A percentile compares a stretch with the other conserved stretches of the same genome.
These are phyloP conservation scores for Goffeauzyma gilvescens DNA, from an alignment of 768 basidiomycete genomes.

Conservation along the genomic window DNA sequence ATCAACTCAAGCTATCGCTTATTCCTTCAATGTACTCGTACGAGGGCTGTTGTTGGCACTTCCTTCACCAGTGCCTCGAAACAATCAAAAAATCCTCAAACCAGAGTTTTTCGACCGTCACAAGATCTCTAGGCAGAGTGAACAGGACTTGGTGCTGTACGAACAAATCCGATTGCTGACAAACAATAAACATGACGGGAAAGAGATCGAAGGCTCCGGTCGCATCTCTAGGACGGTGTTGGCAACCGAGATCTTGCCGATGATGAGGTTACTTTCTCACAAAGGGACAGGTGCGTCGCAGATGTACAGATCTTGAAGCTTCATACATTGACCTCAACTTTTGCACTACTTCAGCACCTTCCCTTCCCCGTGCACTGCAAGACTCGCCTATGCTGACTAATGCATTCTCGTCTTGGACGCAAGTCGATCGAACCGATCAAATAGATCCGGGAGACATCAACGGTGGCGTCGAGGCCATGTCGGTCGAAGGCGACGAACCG, in stretches of 20 bases:
- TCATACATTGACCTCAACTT: background rate
- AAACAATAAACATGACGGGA: conserved; percentile 10
- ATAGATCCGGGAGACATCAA: background rate
- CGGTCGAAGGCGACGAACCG: background rate
- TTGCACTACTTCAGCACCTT: background rate
- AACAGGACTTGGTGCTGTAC: conserved; percentile 13
- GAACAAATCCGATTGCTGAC: conserved; percentile 11
- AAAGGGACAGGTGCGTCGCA: conserved; percentile 13
- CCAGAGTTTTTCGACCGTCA: conserved; percentile 47
- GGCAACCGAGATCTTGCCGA: conserved; percentile 22
- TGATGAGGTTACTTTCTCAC: conserved; percentile 12
- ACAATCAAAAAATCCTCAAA: conserved; percentile 60
- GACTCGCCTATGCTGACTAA: background rate
- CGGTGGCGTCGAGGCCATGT: background rate
- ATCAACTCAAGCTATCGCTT: conserved; percentile 32
- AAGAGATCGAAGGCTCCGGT: conserved; percentile 8
- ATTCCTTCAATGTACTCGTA: conserved; percentile 66
- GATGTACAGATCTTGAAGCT: background rate
- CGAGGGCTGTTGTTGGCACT: conserved; percentile 72
- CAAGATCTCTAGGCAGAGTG: conserved; percentile 16
- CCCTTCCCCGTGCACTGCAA: background rate
- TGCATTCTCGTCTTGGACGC: background rate
- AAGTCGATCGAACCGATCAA: background rate
- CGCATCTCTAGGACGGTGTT: conserved; percentile 9
- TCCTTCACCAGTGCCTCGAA: conserved; percentile 55